Conservation (phyloP, 352 stramenopile genomes). For the Hyaloperonospora brassicae region DNA sequence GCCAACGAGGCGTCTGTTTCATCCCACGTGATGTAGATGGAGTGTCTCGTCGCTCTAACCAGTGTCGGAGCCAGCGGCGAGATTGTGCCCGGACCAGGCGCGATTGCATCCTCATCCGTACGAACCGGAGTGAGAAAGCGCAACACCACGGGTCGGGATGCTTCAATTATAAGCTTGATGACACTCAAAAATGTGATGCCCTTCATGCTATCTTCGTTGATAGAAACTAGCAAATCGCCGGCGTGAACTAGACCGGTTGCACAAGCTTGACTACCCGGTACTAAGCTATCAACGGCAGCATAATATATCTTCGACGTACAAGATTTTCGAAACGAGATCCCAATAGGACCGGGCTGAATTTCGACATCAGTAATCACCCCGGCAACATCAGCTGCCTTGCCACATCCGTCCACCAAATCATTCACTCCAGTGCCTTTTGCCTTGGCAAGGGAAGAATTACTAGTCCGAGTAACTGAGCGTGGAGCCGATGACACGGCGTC, state of each 20-base stretch:
- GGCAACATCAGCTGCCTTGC: slow-evolving; percentile 36
- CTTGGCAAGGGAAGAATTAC: slow-evolving; percentile 12
- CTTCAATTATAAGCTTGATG: slow-evolving; percentile 72
- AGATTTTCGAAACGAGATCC: slow-evolving; percentile 75
- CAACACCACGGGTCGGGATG: slow-evolving; percentile 53
- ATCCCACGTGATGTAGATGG: slow-evolving; percentile 55
- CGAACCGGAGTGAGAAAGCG: slow-evolving; percentile 54
- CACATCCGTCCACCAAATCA: slow-evolving; percentile 70
- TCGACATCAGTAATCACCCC: slow-evolving; percentile 52
- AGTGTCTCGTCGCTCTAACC: slow-evolving; percentile 52
- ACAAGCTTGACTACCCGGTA: slow-evolving; percentile 70
- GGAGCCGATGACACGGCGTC: slow-evolving; percentile 42
- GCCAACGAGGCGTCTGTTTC: slow-evolving; percentile 23
- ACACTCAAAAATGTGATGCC: slow-evolving; percentile 59
- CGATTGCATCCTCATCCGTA: slow-evolving; percentile 24
- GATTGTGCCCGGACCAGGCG: slow-evolving; percentile 49
- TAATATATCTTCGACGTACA: slow-evolving; percentile 55
- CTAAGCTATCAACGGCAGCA: slow-evolving; percentile 72
- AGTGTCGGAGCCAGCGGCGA: slow-evolving; percentile 53
- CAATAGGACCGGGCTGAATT: slow-evolving; percentile 59
- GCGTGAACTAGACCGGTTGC: slow-evolving; percentile 54
- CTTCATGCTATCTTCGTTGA: slow-evolving; percentile 65
- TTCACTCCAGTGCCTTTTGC: slow-evolving; percentile 35
- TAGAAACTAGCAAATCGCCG: slow-evolving; percentile 64
- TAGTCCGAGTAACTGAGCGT: slow-evolving; percentile 13